Evolutionary conservation across 768 basidiomycete genomes (phyloP).

Genomic region (Pulveroboletus sp.): DNA sequence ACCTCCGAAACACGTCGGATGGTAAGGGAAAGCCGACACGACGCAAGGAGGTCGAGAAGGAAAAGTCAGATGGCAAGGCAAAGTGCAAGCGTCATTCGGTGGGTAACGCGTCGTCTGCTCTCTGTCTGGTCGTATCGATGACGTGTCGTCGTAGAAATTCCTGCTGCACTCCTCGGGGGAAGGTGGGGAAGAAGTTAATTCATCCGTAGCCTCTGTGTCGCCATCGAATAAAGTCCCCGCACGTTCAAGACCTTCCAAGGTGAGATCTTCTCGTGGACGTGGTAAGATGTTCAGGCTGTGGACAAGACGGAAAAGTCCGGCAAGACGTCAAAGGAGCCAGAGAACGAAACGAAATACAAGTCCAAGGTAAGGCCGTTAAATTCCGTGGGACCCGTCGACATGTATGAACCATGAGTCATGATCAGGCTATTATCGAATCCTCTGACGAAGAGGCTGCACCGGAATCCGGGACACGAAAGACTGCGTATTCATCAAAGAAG

Average conservation of each 20-base stretch:
- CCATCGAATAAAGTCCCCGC: slow-evolving; percentile 10
- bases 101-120: not conserved
- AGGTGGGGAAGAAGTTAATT: not conserved
- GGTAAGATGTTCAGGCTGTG: not conserved
- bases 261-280: not conserved
- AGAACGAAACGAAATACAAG: slow-evolving; percentile 22
- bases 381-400: not conserved
- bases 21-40: not conserved
- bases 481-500: slow-evolving; percentile 10
- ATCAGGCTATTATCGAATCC: slow-evolving; percentile 26
- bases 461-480: slow-evolving; percentile 1
- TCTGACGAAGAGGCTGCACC: slow-evolving; percentile 25
- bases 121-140: not conserved
- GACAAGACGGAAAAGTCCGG: slow-evolving; percentile 9
- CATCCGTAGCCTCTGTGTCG: slow-evolving; percentile 1
- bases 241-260: slow-evolving; percentile 12
- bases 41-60: slow-evolving; percentile 7
- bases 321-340: slow-evolving; percentile 15
- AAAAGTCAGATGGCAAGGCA: not conserved
- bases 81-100: slow-evolving; percentile 17
- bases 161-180: not conserved
- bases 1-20: slow-evolving; percentile 7
- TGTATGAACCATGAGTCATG: not conserved
- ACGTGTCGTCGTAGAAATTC: not conserved
- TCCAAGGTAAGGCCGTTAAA: slow-evolving; percentile 21